A percentile compares a stretch with the other conserved stretches of the same genome.
phyloP scores from a whole-genome alignment of 139 green algal species.

The Coelastrella sp. region DNA sequence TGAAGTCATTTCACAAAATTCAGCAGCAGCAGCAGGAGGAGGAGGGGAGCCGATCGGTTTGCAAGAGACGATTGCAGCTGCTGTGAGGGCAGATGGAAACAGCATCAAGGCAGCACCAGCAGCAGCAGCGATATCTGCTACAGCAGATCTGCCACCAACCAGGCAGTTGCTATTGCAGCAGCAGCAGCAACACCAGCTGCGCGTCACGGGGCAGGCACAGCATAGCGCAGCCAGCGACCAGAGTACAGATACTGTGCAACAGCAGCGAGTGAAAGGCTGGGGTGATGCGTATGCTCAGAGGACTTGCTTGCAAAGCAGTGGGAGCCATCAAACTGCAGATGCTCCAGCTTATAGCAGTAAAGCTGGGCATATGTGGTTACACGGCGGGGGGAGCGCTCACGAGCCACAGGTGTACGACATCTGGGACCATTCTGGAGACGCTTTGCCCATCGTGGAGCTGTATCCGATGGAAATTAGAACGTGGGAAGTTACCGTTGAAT shows the following conservation, averaged over 20 bases:
- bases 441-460: constrained; percentile 51
- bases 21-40: not conserved
- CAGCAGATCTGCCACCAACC: not conserved
- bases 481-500: constrained; percentile 45
- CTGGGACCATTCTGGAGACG: not conserved
- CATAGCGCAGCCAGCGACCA: too few species aligned
- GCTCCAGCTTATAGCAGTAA: too few species aligned
- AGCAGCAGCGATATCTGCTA: not conserved
- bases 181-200: not conserved
- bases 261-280: too few species aligned
- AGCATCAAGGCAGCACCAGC: not conserved
- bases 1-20: not conserved
- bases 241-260: too few species aligned
- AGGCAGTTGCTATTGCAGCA: not conserved
- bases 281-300: too few species aligned
- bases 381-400: too few species aligned
- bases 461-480: constrained; percentile 76
- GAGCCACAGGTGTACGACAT: not conserved
- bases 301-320: too few species aligned
- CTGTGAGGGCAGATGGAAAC: not conserved
- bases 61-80: not conserved
- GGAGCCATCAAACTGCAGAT: too few species aligned
- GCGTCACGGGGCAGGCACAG: too few species aligned
- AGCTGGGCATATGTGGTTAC: too few species aligned
- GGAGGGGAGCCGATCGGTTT: not conserved